These are phyloP conservation scores for Sphaerulina musiva DNA, from an alignment of 2,329 filamentous ascomycete species.

Conservation along the genomic window DNA sequence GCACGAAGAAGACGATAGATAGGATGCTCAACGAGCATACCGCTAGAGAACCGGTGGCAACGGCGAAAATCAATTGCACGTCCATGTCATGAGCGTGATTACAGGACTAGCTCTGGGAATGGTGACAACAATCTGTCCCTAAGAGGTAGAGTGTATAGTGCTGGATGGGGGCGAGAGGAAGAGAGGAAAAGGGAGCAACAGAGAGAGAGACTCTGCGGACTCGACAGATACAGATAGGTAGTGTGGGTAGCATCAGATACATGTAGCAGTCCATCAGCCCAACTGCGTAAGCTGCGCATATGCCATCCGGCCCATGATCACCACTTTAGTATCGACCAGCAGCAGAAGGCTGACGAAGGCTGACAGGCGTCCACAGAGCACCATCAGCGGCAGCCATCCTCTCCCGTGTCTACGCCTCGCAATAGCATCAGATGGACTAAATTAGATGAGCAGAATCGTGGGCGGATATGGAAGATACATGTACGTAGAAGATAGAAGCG, in stretches of 20 bases:
- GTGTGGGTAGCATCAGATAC: neutral
- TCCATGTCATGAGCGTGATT: constrained; percentile 2
- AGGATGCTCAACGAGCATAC: neutral
- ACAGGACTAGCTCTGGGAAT: neutral
- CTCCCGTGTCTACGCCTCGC: constrained; percentile 5
- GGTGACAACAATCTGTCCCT: neutral
- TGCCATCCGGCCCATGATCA: neutral
- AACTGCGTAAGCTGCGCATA: too few relatives aligned
- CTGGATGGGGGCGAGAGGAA: neutral
- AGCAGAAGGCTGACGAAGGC: neutral
- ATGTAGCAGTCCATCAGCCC: too few relatives aligned
- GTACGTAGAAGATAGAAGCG: too few relatives aligned
- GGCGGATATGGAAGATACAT: neutral
- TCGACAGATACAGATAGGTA: neutral
- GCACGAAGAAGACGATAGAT: neutral
- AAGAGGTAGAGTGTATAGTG: neutral
- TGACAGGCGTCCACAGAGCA: constrained; percentile 5
- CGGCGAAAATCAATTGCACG: neutral
- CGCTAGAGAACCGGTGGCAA: constrained; percentile 7
- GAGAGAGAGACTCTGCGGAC: neutral
- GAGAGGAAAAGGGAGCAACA: neutral
- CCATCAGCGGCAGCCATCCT: neutral
- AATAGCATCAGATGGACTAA: constrained; percentile 2
- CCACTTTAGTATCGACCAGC: neutral
- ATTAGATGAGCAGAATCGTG: neutral